Base-by-base conservation (phyloP, 768 basidiomycete species). In the Boletus subparvulus region DNA sequence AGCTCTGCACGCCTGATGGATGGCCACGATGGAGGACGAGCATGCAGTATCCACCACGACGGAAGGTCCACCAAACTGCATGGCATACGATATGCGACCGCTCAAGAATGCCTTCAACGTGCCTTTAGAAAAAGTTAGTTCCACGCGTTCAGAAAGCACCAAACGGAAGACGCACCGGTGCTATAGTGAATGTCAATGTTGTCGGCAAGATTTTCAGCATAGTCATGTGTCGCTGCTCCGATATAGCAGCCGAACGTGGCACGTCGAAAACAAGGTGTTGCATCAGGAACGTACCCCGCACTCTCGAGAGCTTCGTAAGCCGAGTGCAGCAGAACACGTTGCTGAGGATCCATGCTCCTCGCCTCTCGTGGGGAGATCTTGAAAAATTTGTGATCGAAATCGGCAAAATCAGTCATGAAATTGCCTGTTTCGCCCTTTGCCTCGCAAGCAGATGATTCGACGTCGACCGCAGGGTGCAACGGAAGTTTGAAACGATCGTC, bases 21-120 rank as follows among this genome's bases (percentile, higher is more conserved):
- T 73, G 10, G 87, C 86, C 14, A 86, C 81, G 33, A 78, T 71
- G 6, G 87, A 87, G 5, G 87, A 86, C 9, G 88, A 90, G 66
- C 89, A 90, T 1, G 88, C 86, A 0, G 88, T 90, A 58, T 91
- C 86, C 36, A 88, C 71, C 1, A 87, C 86, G 17, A 87, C 73
- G 0, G 88, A 89, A 2, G 88, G 88, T 0, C 89, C 89, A 37
- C 84, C 76, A 45, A 88, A 75, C 54, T 81, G 76, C 77, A 89
- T 83, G 4, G 81, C 83, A 60, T 88, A 84, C 1, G 88, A 87
- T 49, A 90, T 77, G 21, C 87, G 83, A 11, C 89, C 88, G 55
- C 85, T 86, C 45, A 88, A 70, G 67, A 89, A 89, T 30, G 87
- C 80, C 40, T 74, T 77, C 47, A 88, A 64, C 0, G 84, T 91